Evolutionary conservation across 2,329 filamentous ascomycete genomes (phyloP), one percentile per base, ranked within the genome.

Genomic region (Phyllachora maydis): DNA sequence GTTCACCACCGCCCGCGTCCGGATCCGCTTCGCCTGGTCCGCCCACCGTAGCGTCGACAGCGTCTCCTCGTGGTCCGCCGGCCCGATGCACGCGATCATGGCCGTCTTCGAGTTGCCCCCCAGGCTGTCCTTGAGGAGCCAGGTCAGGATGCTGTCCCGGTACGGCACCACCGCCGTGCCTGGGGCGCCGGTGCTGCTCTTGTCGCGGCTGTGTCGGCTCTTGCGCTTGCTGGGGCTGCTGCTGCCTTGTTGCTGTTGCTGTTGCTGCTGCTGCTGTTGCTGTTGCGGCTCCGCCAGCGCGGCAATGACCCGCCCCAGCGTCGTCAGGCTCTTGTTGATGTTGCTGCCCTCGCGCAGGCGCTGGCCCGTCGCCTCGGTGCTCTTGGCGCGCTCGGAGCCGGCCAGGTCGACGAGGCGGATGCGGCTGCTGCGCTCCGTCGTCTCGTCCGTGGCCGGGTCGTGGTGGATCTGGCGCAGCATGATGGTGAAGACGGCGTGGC

Each of bases 261-360:
- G 41, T 77, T 76, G 27, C 62, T 54, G 27, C 49, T 30, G 46
- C 25, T 7, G 12, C 11, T 28, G 26, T 30, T 59, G 54, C 44
- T 79, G 77, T 45, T 79, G 79, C 2, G 65, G 57, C 37, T 73
- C 67, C 4, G 75, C 78, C 14, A 98, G 62, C 2, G 88, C 85
- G 15, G 83, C 85, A 45, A 98, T 98, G 23, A 98, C 88, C 25
- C 88, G 74, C 4, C 88, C 88, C 7, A 98, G 65, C 0, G 88
- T 95, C 1, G 85, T 93, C 18, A 98, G 65, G 7, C 85, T 95
- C 51, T 95, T 93, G 60, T 98, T 98, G 65, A 98, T 98, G 46
- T 95, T 93, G 39, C 79, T 85, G 23, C 88, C 88, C 50, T 98
- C 88, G 27, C 85, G 73, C 12, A 98, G 64, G 16, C 88, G 71